phyloP scores from a whole-genome alignment of 2,329 filamentous ascomycete species.

The Sarocladium oryzae region DNA sequence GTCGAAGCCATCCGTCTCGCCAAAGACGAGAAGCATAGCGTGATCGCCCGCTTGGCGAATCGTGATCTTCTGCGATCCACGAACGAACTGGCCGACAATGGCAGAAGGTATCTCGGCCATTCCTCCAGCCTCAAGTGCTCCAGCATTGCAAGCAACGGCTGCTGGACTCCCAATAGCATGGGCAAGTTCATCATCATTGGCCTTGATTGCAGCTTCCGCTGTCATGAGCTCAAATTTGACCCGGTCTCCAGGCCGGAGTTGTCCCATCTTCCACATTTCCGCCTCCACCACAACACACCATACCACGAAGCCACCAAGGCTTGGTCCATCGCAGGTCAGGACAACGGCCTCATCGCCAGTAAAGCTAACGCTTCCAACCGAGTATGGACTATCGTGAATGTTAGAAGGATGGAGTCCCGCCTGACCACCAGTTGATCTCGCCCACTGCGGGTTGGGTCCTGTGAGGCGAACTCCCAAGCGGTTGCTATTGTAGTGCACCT shows the following conservation, averaged over 20 bases:
- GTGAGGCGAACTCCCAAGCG: slow-evolving; percentile 31
- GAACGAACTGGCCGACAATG: slow-evolving; percentile 13
- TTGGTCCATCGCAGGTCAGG: slow-evolving; percentile 32
- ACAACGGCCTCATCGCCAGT: slow-evolving; percentile 35
- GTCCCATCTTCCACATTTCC: slow-evolving; percentile 37
- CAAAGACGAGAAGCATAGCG: slow-evolving; percentile 28
- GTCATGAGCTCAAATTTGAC: slow-evolving; percentile 26
- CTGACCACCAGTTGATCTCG: slow-evolving; percentile 28
- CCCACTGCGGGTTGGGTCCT: slow-evolving; percentile 31
- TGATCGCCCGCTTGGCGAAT: slow-evolving; percentile 26
- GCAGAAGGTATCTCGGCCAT: not conserved
- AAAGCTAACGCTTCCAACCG: slow-evolving; percentile 35
- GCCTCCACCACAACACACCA: slow-evolving; percentile 30
- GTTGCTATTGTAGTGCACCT: slow-evolving; percentile 34
- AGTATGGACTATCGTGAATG: slow-evolving; percentile 32
- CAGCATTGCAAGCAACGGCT: not conserved
- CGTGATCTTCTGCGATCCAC: slow-evolving; percentile 3
- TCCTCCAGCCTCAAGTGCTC: not conserved
- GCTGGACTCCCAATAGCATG: slow-evolving; percentile 15
- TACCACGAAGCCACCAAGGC: slow-evolving; percentile 34
- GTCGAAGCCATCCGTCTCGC: slow-evolving; percentile 21
- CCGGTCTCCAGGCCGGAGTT: slow-evolving; percentile 31
- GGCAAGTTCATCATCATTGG: slow-evolving; percentile 16
- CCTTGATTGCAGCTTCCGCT: slow-evolving; percentile 18
- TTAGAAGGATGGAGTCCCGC: slow-evolving; percentile 36